Percentiles rank a stretch among this genome's conserved stretches.
phyloP scores from a whole-genome alignment of 345 rosid genomes.

The Camelina hispida region DNA sequence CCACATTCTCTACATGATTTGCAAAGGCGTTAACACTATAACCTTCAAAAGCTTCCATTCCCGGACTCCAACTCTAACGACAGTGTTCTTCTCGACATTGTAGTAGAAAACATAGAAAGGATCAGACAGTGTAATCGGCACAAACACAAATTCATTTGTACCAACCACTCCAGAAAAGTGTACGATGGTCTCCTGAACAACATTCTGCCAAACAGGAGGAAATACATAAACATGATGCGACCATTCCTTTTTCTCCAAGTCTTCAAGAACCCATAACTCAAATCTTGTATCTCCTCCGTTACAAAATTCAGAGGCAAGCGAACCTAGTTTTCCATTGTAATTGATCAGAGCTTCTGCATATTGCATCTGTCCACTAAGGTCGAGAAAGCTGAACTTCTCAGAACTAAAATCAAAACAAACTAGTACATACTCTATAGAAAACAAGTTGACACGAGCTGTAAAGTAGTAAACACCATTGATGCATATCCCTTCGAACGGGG shows the following conservation, averaged over 20 bases:
- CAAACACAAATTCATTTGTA: neutral
- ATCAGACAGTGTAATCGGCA: too few relatives aligned
- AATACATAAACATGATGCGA: neutral
- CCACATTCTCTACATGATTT: neutral
- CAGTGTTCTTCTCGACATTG: neutral
- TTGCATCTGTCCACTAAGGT: too few relatives aligned
- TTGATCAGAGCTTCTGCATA: neutral
- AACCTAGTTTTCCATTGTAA: conserved; percentile 1
- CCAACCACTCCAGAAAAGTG: neutral
- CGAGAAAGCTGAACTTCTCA: too few relatives aligned
- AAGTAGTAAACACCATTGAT: too few relatives aligned
- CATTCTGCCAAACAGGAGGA: neutral
- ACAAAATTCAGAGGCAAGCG: neutral
- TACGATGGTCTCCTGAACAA: neutral
- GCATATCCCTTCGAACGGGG: too few relatives aligned
- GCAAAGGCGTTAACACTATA: neutral
- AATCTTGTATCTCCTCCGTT: too few relatives aligned
- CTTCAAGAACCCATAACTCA: neutral
- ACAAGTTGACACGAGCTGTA: too few relatives aligned
- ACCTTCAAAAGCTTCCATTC: neutral
- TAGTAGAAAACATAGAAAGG: neutral
- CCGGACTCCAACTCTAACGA: neutral
- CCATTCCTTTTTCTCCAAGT: neutral
- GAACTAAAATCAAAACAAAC: too few relatives aligned
- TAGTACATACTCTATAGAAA: too few relatives aligned